Base-by-base conservation (phyloP, 257 asterid species). In the Przewalskia tangutica region DNA sequence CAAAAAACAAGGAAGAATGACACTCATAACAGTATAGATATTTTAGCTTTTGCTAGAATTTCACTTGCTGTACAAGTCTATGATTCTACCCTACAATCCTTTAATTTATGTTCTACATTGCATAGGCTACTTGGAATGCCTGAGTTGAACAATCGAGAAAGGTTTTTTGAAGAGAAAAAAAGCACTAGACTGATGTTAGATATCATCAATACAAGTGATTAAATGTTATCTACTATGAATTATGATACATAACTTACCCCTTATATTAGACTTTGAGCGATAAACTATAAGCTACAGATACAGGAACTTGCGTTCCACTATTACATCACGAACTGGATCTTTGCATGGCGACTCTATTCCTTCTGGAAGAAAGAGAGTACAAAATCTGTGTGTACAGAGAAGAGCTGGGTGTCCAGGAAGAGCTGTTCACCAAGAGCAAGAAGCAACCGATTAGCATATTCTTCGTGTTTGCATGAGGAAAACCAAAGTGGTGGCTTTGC, bases 311-410 rank as follows among this genome's bases (percentile, higher is more conserved):
- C 87, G 81, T 84, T 88, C 90, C 64, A 77, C 76, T 82, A 75
- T 42, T 77, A 77, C 68, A 38, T 63, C 77, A 77, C 64, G 54
- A 70, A 77, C 71, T 81, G 54, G 68, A 80, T 63, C 77, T 60
- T 81, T 56, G 70, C 65, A 75, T 12, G 70, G 32, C 50, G 34
- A 65, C 83, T 73, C 90, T 92, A 96, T 87, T 96, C 98, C 90
- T 93, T 96, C 89, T 96, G 99, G 90, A 91, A 92, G 92, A 96
- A 92, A 67, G 98, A 94, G 78, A 96, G 95, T 50, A 92, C 94
- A 83, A 94, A 90, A 89, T 96, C 99, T 77, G 99, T 96, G 88
- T 93, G 97, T 85, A 94, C 99, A 77, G 98, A 96, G 93, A 96
- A 96, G 88, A 96, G 98, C 91, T 96, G 99, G 8, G 99, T 96